These are phyloP conservation scores for Vitis labrusca DNA, from an alignment of 164 flowering plant species.

Conservation along the genomic window DNA sequence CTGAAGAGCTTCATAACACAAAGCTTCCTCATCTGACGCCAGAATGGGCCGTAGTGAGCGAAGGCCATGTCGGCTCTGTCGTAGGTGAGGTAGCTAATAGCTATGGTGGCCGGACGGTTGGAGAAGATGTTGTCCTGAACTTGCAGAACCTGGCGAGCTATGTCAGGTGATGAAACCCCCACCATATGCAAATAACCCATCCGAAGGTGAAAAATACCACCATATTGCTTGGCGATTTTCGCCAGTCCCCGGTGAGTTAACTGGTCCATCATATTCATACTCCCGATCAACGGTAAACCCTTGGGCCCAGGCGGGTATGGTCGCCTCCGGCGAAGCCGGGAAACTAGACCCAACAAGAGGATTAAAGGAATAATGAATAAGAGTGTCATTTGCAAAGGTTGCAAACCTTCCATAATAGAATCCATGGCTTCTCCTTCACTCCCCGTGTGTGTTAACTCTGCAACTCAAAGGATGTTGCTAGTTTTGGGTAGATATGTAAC, in stretches of 20 bases:
- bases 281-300: slow-evolving; percentile 70
- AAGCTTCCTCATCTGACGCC: slow-evolving; percentile 91
- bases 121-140: slow-evolving; percentile 74
- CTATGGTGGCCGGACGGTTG: slow-evolving; percentile 69
- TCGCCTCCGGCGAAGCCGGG: slow-evolving; percentile 27
- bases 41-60: slow-evolving; percentile 87
- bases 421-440: slow-evolving; percentile 18
- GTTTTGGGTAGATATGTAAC: background rate
- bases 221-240: slow-evolving; percentile 51
- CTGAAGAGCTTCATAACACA: slow-evolving; percentile 83
- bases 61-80: slow-evolving; percentile 87
- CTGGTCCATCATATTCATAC: slow-evolving; percentile 78
- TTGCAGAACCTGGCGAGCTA: slow-evolving; percentile 72
- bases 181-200: slow-evolving; percentile 64
- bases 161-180: slow-evolving; percentile 58
- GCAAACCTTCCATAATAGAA: slow-evolving; percentile 8
- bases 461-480: slow-evolving; percentile 15
- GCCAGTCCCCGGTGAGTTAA: slow-evolving; percentile 87
- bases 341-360: slow-evolving; percentile 19
- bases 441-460: background rate
- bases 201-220: slow-evolving; percentile 64
- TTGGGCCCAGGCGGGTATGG: slow-evolving; percentile 79
- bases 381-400: slow-evolving; percentile 15
- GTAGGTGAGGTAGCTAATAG: slow-evolving; percentile 71
- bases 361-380: slow-evolving; percentile 27